Evolutionary conservation across 768 basidiomycete species (phyloP), one percentile per base, ranked within the genome.

Genomic region (Calocybe cyanea): DNA sequence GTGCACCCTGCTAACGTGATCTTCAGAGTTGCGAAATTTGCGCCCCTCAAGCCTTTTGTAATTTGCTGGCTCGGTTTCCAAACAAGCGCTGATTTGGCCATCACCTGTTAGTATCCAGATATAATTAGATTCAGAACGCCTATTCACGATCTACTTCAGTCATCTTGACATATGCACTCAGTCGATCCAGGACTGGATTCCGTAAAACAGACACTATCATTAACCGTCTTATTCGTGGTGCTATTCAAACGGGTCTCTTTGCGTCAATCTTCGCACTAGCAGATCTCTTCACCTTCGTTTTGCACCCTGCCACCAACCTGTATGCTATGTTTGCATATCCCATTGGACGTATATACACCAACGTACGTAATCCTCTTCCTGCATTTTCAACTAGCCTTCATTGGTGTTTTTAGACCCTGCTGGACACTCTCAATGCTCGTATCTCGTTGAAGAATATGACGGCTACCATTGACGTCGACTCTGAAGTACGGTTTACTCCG

Each of bases 171-270:
- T 55, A 56, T 39, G 57, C 71, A 20, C 63, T 76, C 38, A 50
- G 55, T 48, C 69, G 68, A 38, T 70, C 70, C 4, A 66, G 71
- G 43, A 80, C 78, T 13, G 78, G 80, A 14, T 75, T 78, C 59
- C 63, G 62, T 13, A 70, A 62, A 51, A 80, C 73, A 4, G 76
- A 81, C 50, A 73, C 66, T 0, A 66, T 78, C 44, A 72, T 78
- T 52, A 75, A 76, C 46, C 71, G 73, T 25, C 63, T 79, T 2
- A 78, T 79, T 49, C 73, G 75, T 43, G 77, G 77, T 20, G 76
- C 77, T 8, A 58, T 79, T 24, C 76, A 78, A 49, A 79, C 78
- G 3, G 77, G 78, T 32, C 50, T 76, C 4, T 78, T 79, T 46
- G 73, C 71, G 10, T 71, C 73, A 0, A 60, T 76, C 1, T 77